phyloP scores from a whole-genome alignment of 1,284 basidiomycete species.

The Exobasidium cylindrosporum region DNA sequence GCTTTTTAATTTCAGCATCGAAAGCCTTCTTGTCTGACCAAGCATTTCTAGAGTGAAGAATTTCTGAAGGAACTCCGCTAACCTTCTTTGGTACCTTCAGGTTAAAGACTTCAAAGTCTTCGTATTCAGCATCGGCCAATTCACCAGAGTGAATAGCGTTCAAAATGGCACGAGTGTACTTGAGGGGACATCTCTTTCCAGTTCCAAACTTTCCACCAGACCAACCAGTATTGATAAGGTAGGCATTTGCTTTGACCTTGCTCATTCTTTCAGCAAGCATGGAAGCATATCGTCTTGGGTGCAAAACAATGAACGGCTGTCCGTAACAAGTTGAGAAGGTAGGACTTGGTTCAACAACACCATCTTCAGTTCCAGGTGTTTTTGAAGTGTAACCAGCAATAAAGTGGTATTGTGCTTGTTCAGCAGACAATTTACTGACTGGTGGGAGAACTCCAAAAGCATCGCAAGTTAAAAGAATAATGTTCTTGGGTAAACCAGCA shows the following conservation, averaged over 20 bases:
- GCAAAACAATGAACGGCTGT: conserved; percentile 97
- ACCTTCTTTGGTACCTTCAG: conserved; percentile 44
- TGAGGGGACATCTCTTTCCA: conserved; percentile 55
- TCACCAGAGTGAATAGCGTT: conserved; percentile 94
- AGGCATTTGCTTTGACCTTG: conserved; percentile 86
- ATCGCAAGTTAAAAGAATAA: conserved; percentile 97
- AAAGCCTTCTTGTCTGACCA: conserved; percentile 48
- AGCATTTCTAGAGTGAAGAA: conserved; percentile 45
- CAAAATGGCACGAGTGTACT: conserved; percentile 85
- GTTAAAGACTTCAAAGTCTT: conserved; percentile 64
- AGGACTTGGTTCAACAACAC: conserved; percentile 94
- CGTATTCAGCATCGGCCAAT: conserved; percentile 79
- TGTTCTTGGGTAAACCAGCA: conserved; percentile 65
- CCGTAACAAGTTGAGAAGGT: conserved; percentile 99
- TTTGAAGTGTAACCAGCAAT: conserved; percentile 70
- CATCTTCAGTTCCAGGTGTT: conserved; percentile 96
- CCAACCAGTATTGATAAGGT: conserved; percentile 99
- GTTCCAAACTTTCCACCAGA: conserved; percentile 87
- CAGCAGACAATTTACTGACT: conserved; percentile 84
- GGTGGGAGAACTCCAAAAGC: conserved; percentile 97
- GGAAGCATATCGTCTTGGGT: conserved; percentile 75
- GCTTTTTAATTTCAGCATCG: conserved; percentile 48
- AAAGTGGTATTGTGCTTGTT: conserved; percentile 83
- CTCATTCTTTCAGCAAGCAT: conserved; percentile 97
- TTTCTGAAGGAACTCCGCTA: conserved; percentile 36